Percentiles rank a stretch among this genome's conserved stretches.
phyloP scores from a whole-genome alignment of 192 early-diverging fungal species.

The Backusella liffmaniae region DNA sequence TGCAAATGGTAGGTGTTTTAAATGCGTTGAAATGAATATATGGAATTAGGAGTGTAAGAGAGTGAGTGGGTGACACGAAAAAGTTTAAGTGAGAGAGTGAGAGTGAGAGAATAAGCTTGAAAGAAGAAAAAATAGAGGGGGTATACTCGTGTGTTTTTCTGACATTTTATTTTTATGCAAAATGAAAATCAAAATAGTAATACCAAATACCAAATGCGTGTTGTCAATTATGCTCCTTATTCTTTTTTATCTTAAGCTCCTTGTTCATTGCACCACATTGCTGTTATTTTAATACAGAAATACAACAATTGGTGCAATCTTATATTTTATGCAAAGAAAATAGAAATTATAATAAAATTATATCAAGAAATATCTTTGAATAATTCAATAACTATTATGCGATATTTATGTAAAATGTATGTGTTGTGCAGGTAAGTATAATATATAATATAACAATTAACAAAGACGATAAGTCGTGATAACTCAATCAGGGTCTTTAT shows the following conservation, averaged over 20 bases:
- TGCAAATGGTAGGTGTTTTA: background rate
- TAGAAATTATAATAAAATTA: too few species aligned
- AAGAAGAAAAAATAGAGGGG: background rate
- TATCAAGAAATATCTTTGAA: too few species aligned
- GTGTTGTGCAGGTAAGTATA: too few species aligned
- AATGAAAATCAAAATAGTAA: background rate
- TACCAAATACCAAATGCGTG: background rate
- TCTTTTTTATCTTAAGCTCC: background rate
- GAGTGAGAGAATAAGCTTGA: background rate
- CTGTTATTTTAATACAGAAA: background rate
- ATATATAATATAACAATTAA: too few species aligned
- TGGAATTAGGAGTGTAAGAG: background rate
- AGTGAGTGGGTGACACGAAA: too few species aligned
- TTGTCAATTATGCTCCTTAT: constrained; percentile 2
- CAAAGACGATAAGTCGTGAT: too few species aligned
- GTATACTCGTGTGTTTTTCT: background rate
- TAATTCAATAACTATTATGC: too few species aligned
- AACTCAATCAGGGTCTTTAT: too few species aligned
- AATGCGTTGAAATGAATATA: background rate
- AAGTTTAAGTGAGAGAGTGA: background rate
- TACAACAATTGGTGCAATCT: background rate
- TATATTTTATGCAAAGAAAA: too few species aligned
- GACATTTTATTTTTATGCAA: constrained; percentile 1
- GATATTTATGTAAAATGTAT: too few species aligned
- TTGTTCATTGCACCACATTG: background rate